A percentile compares a stretch with the other conserved stretches of the same genome.
Conservation (phyloP, 2,329 filamentous ascomycete genomes). For the Bertia moriformis region DNA sequence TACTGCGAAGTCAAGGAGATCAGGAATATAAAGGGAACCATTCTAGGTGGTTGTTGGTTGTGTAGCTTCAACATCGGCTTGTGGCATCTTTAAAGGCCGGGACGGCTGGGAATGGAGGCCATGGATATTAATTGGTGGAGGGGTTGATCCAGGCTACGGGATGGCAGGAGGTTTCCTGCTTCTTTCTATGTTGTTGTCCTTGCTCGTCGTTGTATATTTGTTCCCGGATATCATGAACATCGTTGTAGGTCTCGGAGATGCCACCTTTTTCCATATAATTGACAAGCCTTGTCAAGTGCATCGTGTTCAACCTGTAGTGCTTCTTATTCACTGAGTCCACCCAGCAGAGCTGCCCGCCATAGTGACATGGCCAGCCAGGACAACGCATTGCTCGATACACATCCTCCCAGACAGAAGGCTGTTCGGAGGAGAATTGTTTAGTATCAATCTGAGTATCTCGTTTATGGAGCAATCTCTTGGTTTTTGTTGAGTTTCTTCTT, state of each 20-base stretch:
- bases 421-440: background rate
- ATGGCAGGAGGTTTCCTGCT: background rate
- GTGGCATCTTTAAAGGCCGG: no score
- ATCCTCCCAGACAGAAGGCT: background rate
- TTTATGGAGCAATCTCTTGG: background rate
- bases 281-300: background rate
- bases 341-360: background rate
- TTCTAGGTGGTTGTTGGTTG: no score
- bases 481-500: background rate
- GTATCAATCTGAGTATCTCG: background rate
- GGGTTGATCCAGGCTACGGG: background rate
- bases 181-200: background rate
- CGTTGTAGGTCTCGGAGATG: background rate
- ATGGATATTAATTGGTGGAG: background rate
- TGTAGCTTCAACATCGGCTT: no score
- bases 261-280: background rate
- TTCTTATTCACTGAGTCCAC: background rate
- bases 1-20: background rate
- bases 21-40: background rate
- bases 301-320: background rate
- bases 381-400: background rate
- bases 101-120: background rate
- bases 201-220: background rate
- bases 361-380: background rate
- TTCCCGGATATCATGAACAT: background rate